These are phyloP conservation scores for Aeminium ludgeri DNA, from an alignment of 495 filamentous ascomycete genomes.

Conservation along the genomic window DNA sequence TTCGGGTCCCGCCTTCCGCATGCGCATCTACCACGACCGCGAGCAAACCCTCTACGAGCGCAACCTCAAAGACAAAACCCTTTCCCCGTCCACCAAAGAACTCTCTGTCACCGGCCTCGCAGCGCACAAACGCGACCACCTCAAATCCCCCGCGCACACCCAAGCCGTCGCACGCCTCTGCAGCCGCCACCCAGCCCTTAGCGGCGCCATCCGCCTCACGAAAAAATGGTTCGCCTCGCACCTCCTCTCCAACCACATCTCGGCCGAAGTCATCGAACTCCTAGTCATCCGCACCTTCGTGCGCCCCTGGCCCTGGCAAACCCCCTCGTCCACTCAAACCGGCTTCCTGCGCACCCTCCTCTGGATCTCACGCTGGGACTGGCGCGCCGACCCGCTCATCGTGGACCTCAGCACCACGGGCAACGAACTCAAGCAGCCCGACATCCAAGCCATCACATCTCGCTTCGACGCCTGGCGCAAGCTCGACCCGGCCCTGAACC, in stretches of 20 bases:
- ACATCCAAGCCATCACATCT: constrained; percentile 44
- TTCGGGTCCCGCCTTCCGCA: constrained; percentile 46
- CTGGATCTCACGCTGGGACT: constrained; percentile 76
- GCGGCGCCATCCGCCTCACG: constrained; percentile 67
- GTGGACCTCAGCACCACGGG: constrained; percentile 41
- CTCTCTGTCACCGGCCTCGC: constrained; percentile 45
- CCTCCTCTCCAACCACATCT: constrained; percentile 57
- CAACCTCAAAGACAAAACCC: constrained; percentile 51
- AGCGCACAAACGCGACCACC: constrained; percentile 51
- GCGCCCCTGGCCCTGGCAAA: constrained; percentile 64
- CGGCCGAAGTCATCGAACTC: constrained; percentile 69
- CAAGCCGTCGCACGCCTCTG: constrained; percentile 62
- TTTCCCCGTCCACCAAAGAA: constrained; percentile 43
- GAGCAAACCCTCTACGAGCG: constrained; percentile 69
- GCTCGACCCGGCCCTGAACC: constrained; percentile 77
- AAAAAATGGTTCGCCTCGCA: constrained; percentile 85
- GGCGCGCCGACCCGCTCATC: constrained; percentile 65
- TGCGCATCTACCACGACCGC: constrained; percentile 64
- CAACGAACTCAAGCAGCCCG: constrained; percentile 33
- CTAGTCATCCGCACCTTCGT: constrained; percentile 58
- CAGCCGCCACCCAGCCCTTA: constrained; percentile 65
- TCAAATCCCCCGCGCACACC: constrained; percentile 58
- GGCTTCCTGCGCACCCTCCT: constrained; percentile 67
- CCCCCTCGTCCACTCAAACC: constrained; percentile 59
- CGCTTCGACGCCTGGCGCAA: constrained; percentile 66